phyloP scores from a whole-genome alignment of 129 eudicot genomes.

The Tanacetum coccineum region DNA sequence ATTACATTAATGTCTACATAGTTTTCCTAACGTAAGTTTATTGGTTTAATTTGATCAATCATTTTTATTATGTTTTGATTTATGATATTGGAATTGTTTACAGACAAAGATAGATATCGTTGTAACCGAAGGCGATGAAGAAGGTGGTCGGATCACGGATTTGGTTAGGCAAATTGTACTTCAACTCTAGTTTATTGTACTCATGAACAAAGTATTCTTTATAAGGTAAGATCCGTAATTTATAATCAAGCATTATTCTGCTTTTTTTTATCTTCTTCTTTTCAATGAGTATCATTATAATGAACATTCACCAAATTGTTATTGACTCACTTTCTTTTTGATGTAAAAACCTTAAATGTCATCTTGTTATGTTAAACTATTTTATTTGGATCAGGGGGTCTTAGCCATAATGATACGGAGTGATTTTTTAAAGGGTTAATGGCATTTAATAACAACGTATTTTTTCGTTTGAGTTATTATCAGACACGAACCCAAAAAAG shows the following conservation, averaged over 20 bases:
- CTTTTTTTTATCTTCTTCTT: slow-evolving; percentile 2
- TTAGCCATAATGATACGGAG: no score
- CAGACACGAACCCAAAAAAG: no score
- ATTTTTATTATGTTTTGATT: not conserved
- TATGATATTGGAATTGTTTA: not conserved
- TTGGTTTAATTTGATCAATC: not conserved
- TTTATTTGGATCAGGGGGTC: no score
- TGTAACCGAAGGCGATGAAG: slow-evolving; percentile 76
- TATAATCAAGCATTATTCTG: not conserved
- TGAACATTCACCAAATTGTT: no score
- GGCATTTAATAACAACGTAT: no score
- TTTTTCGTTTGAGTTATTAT: no score
- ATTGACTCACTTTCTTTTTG: no score
- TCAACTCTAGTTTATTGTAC: slow-evolving; percentile 78
- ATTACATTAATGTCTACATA: slow-evolving; percentile 50
- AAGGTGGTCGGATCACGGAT: slow-evolving; percentile 61
- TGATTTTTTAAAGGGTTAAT: no score
- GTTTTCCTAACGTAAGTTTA: slow-evolving; percentile 60
- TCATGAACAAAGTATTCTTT: slow-evolving; percentile 91
- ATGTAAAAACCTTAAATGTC: no score
- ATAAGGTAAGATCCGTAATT: slow-evolving; percentile 47
- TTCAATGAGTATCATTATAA: not conserved
- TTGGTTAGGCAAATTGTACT: slow-evolving; percentile 72
- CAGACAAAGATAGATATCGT: slow-evolving; percentile 92
- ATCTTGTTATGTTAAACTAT: no score